Evolutionary conservation across 495 filamentous ascomycete species (phyloP).

Genomic region (Schizothecium vesticola): DNA sequence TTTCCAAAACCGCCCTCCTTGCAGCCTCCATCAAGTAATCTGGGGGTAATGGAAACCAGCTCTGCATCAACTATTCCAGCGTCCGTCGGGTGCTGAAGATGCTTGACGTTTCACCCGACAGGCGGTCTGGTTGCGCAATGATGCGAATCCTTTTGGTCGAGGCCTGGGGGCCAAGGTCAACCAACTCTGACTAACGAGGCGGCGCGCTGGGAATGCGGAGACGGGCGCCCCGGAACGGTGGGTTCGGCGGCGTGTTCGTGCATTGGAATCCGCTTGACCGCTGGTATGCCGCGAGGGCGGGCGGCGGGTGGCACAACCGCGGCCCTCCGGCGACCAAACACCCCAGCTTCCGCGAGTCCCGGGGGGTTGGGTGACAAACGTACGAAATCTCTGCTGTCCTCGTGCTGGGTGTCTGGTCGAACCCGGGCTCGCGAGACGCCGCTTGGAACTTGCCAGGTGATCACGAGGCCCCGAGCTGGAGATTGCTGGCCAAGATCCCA

Average conservation of each 20-base stretch:
- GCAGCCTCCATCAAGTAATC: conserved; percentile 34
- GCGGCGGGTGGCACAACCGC: conserved; percentile 5
- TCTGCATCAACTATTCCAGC: conserved; percentile 1
- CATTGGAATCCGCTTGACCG: conserved; percentile 16
- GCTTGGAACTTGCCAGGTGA: conserved; percentile 7
- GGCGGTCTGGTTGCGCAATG: conserved; percentile 2
- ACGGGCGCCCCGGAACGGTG: not conserved
- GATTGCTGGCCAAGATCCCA: conserved; percentile 22
- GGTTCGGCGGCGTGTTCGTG: not conserved
- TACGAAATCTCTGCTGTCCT: conserved; percentile 29
- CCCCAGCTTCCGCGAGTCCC: conserved; percentile 12
- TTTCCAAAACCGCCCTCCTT: conserved; percentile 13
- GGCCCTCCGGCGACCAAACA: conserved; percentile 1
- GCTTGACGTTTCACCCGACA: conserved; percentile 24
- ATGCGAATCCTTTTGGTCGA: not conserved
- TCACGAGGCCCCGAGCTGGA: conserved; percentile 19
- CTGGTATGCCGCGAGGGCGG: conserved; percentile 16
- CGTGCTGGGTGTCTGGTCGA: conserved; percentile 19
- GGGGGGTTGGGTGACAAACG: conserved; percentile 5
- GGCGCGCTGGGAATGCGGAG: not conserved
- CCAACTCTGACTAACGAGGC: not conserved
- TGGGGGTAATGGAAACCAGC: conserved; percentile 37
- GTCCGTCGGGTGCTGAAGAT: conserved; percentile 4
- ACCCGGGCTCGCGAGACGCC: not conserved
- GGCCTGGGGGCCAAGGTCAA: not conserved